Conservation (phyloP, 495 filamentous ascomycete genomes). For the Podospora australis region DNA sequence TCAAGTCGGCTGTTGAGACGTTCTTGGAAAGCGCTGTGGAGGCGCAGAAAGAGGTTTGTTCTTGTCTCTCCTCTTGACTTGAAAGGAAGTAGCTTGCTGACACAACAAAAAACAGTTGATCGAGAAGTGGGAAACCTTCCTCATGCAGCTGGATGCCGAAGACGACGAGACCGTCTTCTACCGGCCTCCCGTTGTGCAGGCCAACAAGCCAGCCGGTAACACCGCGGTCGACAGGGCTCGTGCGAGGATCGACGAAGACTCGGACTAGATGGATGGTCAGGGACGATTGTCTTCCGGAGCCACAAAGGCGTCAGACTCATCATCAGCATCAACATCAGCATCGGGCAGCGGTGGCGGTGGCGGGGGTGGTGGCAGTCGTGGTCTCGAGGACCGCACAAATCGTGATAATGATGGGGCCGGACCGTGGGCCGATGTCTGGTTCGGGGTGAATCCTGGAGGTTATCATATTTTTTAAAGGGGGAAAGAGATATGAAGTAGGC, state of each 20-base stretch:
- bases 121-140: slow-evolving; percentile 96
- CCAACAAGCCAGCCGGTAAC: slow-evolving; percentile 38
- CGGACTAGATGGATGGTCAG: slow-evolving; percentile 31
- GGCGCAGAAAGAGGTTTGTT: slow-evolving; percentile 91
- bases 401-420: too few relatives aligned
- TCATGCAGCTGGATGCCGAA: slow-evolving; percentile 88
- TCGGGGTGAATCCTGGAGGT: too few relatives aligned
- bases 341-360: too few relatives aligned
- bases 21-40: slow-evolving; percentile 95
- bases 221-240: slow-evolving; percentile 45
- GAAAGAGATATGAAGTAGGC: too few relatives aligned
- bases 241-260: slow-evolving; percentile 47
- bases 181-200: slow-evolving; percentile 48
- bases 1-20: slow-evolving; percentile 96
- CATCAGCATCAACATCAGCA: too few relatives aligned
- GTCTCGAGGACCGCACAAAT: too few relatives aligned
- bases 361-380: too few relatives aligned
- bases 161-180: slow-evolving; percentile 80
- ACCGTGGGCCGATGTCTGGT: too few relatives aligned
- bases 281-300: too few relatives aligned
- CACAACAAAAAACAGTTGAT: slow-evolving; percentile 60
- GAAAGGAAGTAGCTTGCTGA: background rate
- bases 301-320: too few relatives aligned
- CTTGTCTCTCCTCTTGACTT: background rate
- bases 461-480: too few relatives aligned